phyloP scores from a whole-genome alignment of 768 basidiomycete species.

The Hirschioporus abietinus region DNA sequence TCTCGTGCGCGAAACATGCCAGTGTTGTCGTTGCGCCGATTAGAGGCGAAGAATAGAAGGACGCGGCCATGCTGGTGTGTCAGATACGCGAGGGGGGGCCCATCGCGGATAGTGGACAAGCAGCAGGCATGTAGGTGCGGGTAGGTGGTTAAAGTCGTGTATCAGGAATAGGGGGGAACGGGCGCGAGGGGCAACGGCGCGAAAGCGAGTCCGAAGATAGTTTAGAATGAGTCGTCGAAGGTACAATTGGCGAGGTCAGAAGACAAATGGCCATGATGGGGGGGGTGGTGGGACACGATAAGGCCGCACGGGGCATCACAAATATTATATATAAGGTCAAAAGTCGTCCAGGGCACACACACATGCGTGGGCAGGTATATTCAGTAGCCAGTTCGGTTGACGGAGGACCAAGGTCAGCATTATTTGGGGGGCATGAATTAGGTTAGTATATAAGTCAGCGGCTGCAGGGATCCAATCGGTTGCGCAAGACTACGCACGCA shows the following conservation, averaged over 20 bases:
- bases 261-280: neutral
- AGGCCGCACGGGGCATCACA: neutral
- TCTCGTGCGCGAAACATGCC: conserved; percentile 92
- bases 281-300: neutral
- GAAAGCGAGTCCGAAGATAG: neutral
- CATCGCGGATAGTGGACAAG: neutral
- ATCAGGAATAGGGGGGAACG: conserved; percentile 5
- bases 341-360: neutral
- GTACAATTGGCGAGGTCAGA: neutral
- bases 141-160: conserved; percentile 8
- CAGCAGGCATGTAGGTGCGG: neutral
- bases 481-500: conserved; percentile 47
- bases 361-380: neutral
- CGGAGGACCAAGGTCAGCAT: neutral
- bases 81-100: conserved; percentile 2
- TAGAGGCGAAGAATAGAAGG: conserved; percentile 93
- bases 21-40: conserved; percentile 94
- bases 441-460: neutral
- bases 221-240: neutral
- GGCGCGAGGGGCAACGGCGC: conserved; percentile 4
- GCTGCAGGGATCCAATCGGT: neutral
- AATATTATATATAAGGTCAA: neutral
- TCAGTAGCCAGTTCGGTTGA: neutral
- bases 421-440: conserved; percentile 10
- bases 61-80: conserved; percentile 75